Base-by-base conservation (phyloP, 495 filamentous ascomycete genomes). In the Penicillium ochrochloron region DNA sequence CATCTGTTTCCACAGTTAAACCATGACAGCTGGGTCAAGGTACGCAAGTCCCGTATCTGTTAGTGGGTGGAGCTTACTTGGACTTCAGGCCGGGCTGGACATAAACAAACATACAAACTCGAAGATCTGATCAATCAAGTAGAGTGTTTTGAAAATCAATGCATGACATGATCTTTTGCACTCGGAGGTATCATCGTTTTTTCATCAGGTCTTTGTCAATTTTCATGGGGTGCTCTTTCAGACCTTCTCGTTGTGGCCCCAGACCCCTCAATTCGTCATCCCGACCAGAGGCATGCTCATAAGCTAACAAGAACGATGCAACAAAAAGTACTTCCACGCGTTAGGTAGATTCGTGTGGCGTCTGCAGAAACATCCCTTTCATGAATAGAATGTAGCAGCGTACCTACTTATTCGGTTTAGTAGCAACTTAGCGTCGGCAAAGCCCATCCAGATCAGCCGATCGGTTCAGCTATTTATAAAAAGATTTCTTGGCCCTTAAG, bases 221-320 rank as follows among this genome's bases (percentile, higher is more conserved):
- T 48, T 10, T 44, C n/a, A 1, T 48, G 19, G 15, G 15, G 15
- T 48, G 19, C 15, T 19, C 15, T 44, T 21, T 19, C 42, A 25
- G 25, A 14, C 12, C n/a, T 14, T 15, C 14, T 27, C 7, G 25
- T 52, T 52, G 6, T 12, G 15, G 21, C 46, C 48, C 48, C 23
- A n/a, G 12, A 27, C 54, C 54, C 35, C 54, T 57, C 33, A 35
- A 57, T 57, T 57, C 54, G 54, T 39, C 54, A 57, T 57, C 23
- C 21, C 3, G 19, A 10, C 54, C 54, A 57, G 9, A 57, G 27
- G 19, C 54, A 57, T 39, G 39, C 34, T 41, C 35, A 57, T 57
- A 17, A 29, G 31, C 55, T 39, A 41, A 42, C 12, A 37, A 25
- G 19, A 7, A 52, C 19, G 44, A 52, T 52, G 25, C 48, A 31